A percentile compares a stretch with the other conserved stretches of the same genome.
Evolutionary conservation across 2,329 filamentous ascomycete genomes (phyloP).

Genomic region (Helotiales sp.): DNA sequence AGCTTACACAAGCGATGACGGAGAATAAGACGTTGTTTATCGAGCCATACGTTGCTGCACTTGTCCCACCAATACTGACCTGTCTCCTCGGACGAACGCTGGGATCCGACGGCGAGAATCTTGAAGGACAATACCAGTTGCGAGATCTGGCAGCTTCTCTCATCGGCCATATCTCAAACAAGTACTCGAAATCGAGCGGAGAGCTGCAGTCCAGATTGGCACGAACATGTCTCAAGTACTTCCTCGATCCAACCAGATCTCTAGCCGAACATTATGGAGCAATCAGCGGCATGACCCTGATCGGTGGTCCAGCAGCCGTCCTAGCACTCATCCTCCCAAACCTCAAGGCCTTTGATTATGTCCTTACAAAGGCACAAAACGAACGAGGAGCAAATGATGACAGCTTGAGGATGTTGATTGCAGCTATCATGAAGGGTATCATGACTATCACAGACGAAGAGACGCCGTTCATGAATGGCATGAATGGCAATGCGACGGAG

Average conservation of each 20-base stretch:
- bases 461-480: slow-evolving; percentile 20
- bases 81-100: slow-evolving; percentile 82
- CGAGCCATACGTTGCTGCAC: slow-evolving; percentile 59
- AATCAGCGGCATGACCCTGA: slow-evolving; percentile 73
- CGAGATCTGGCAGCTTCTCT: slow-evolving; percentile 83
- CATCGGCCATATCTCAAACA: slow-evolving; percentile 74
- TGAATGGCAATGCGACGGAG: slow-evolving; percentile 24
- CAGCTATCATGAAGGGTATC: slow-evolving; percentile 56
- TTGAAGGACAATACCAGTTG: slow-evolving; percentile 71
- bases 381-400: slow-evolving; percentile 51
- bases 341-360: slow-evolving; percentile 60
- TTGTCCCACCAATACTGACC: slow-evolving; percentile 86
- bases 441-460: slow-evolving; percentile 48
- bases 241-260: slow-evolving; percentile 83
- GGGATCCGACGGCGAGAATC: slow-evolving; percentile 50
- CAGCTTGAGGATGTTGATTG: slow-evolving; percentile 61
- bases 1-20: slow-evolving; percentile 80
- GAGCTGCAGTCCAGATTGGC: slow-evolving; percentile 86
- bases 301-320: slow-evolving; percentile 70
- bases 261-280: slow-evolving; percentile 87
- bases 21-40: slow-evolving; percentile 78
- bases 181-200: slow-evolving; percentile 78
- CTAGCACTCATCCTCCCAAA: slow-evolving; percentile 66
- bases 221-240: slow-evolving; percentile 88
- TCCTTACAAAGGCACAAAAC: slow-evolving; percentile 56